Conservation (phyloP, 176 grass and related monocot species). For the Tillandsia fasciculata region DNA sequence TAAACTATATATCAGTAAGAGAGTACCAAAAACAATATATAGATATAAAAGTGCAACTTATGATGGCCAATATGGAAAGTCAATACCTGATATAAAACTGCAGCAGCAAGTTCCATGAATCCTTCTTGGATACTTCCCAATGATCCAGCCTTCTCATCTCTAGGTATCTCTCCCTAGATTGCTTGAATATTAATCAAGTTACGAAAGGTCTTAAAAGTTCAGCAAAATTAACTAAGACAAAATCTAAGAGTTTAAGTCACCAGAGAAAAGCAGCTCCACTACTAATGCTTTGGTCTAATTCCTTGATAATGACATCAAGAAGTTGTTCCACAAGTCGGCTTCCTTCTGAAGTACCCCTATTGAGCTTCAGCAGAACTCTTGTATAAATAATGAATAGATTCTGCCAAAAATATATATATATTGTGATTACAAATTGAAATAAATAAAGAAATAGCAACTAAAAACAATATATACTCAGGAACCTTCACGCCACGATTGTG, state of each 20-base stretch:
- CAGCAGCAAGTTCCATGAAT: slow-evolving; percentile 71
- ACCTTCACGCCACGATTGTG: slow-evolving; percentile 75
- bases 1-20: slow-evolving; percentile 10
- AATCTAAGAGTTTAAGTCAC: slow-evolving; percentile 14
- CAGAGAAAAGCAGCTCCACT: slow-evolving; percentile 28
- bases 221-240: slow-evolving; percentile 2
- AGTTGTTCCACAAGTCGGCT: slow-evolving; percentile 48
- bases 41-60: slow-evolving; percentile 14
- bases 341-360: slow-evolving; percentile 39
- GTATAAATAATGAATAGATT: slow-evolving; percentile 61
- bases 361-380: slow-evolving; percentile 63
- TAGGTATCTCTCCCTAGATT: slow-evolving; percentile 54
- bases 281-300: slow-evolving; percentile 57
- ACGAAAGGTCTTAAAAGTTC: background rate
- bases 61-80: slow-evolving; percentile 1
- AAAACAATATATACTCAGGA: slow-evolving; percentile 7
- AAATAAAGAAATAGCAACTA: background rate
- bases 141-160: slow-evolving; percentile 65
- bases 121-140: slow-evolving; percentile 52
- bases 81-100: slow-evolving; percentile 74
- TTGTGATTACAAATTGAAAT: slow-evolving; percentile 9
- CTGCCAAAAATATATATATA: slow-evolving; percentile 33
- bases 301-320: slow-evolving; percentile 65
- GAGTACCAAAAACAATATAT: background rate
- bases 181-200: slow-evolving; percentile 9